Conservation (phyloP, 2,329 filamentous ascomycete species). For the Ophiostoma sp. region DNA sequence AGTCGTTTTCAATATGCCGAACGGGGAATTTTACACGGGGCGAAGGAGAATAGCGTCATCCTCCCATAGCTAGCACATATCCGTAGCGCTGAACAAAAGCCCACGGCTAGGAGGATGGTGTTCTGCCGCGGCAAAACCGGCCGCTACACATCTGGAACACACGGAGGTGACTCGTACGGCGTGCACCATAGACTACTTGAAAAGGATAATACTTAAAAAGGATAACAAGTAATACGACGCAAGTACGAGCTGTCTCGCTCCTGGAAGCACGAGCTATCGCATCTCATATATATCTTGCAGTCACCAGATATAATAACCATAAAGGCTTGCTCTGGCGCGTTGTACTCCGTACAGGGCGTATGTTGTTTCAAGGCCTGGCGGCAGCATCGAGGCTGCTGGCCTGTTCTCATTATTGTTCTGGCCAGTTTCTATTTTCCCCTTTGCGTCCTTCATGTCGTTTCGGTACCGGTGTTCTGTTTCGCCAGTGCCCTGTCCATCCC, state of each 20-base stretch:
- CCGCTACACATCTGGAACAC: background rate
- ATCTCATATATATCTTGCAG: background rate
- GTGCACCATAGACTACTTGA: background rate
- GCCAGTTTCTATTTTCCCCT: too few relatives aligned
- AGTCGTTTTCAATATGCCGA: background rate
- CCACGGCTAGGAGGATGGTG: background rate
- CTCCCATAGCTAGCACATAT: too few relatives aligned
- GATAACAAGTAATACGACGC: background rate
- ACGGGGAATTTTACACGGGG: conserved; percentile 5
- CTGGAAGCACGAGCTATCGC: background rate
- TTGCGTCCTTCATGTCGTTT: conserved; percentile 11
- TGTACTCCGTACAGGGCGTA: background rate
- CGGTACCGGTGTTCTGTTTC: conserved; percentile 11
- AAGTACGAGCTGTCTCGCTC: conserved; percentile 7
- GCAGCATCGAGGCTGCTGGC: too few relatives aligned
- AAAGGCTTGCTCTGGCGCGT: background rate
- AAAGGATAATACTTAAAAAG: too few relatives aligned
- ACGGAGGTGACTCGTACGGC: background rate
- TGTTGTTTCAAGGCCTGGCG: too few relatives aligned
- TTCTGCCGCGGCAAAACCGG: conserved; percentile 3
- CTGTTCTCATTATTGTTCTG: too few relatives aligned
- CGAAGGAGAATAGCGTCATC: background rate
- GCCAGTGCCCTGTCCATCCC: background rate
- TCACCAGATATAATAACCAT: background rate
- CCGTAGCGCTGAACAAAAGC: background rate